Evolutionary conservation across 2,329 filamentous ascomycete genomes (phyloP).

Genomic region (Leptographium wingfieldii): DNA sequence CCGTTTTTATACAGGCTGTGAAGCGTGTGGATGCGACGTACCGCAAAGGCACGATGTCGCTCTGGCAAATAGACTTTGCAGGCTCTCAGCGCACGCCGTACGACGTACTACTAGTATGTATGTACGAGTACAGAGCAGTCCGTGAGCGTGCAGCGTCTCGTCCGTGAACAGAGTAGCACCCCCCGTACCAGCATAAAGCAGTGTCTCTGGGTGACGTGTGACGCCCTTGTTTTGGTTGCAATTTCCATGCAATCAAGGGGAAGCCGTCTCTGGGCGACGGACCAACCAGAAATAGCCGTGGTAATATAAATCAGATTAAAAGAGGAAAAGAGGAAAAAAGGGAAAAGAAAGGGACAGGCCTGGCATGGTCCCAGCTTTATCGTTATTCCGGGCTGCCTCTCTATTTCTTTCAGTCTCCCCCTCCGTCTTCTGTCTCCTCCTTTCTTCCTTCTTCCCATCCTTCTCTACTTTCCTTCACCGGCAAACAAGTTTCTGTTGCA

Average conservation of each 20-base stretch:
- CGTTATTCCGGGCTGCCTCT: constrained; percentile 7
- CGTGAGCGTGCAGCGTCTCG: no score
- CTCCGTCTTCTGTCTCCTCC: not conserved
- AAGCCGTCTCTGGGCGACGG: not conserved
- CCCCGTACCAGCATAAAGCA: not conserved
- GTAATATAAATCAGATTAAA: not conserved
- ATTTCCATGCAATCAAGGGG: not conserved
- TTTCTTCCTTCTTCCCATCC: not conserved
- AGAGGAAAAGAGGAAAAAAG: not conserved
- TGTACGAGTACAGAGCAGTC: no score
- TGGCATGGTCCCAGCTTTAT: constrained; percentile 6
- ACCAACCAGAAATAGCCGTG: constrained; percentile 5
- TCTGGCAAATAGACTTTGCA: no score
- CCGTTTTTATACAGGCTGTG: not conserved
- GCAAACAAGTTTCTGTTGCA: not conserved
- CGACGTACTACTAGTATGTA: no score
- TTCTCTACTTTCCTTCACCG: not conserved
- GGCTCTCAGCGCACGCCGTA: no score
- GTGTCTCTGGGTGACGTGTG: not conserved
- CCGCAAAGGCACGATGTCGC: no score
- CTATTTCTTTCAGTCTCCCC: not conserved
- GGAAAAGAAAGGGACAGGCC: not conserved
- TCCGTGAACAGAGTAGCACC: not conserved
- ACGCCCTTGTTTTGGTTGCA: not conserved
- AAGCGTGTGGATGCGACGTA: no score